A percentile compares a stretch with the other conserved stretches of the same genome.
Conservation (phyloP, 495 filamentous ascomycete genomes). For the Penicillium fimorum region DNA sequence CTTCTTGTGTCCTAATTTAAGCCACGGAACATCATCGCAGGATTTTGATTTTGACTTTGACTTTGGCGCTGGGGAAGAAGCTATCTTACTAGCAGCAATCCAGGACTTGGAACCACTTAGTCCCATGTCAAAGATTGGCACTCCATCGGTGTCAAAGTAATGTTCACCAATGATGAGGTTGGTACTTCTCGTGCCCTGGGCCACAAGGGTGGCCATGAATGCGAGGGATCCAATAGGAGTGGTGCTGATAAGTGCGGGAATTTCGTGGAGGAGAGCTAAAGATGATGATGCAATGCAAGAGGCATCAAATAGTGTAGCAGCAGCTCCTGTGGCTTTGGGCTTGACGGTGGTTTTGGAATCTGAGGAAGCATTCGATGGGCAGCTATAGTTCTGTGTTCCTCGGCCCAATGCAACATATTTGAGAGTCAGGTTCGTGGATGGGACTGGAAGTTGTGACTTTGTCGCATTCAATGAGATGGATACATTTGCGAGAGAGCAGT, state of each 20-base stretch:
- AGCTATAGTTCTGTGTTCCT: conserved; percentile 79
- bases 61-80: conserved; percentile 50
- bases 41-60: conserved; percentile 41
- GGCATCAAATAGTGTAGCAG: conserved; percentile 66
- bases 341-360: conserved; percentile 17
- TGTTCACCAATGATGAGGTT: conserved; percentile 57
- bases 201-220: conserved; percentile 26
- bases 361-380: conserved; percentile 31
- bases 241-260: conserved; percentile 38
- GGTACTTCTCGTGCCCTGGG: conserved; percentile 30
- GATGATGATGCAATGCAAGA: conserved; percentile 44
- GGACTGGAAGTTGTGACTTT: conserved; percentile 39
- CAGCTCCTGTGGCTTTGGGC: conserved; percentile 54
- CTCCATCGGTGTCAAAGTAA: conserved; percentile 54
- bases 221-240: conserved; percentile 41
- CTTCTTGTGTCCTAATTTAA: conserved; percentile 49
- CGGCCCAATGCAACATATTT: conserved; percentile 66
- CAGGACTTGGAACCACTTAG: conserved; percentile 38
- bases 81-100: conserved; percentile 43
- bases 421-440: conserved; percentile 47
- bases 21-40: conserved; percentile 59
- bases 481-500: conserved; percentile 29
- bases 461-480: conserved; percentile 25
- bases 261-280: conserved; percentile 22
- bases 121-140: conserved; percentile 60